Percentiles rank a stretch among this genome's conserved stretches.
Conservation (phyloP, 225 moss, liverwort and hornwort species). For the Polytrichum formosum region DNA sequence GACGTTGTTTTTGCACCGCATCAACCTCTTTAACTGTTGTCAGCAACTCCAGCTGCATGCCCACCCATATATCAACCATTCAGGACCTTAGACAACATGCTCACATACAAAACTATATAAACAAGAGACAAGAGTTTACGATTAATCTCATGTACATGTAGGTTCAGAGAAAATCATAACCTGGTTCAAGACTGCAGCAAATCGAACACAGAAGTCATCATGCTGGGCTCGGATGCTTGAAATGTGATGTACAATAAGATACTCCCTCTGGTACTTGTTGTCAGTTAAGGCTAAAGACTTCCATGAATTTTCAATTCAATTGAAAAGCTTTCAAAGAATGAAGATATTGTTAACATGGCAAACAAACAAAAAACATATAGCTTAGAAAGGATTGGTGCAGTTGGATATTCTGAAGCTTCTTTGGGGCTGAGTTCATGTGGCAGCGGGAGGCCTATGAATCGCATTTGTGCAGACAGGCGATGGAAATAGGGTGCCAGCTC, state of each 20-base stretch:
- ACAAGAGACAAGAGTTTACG: too few relatives aligned
- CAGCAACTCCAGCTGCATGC: slow-evolving; percentile 63
- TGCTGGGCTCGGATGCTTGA: slow-evolving; percentile 68
- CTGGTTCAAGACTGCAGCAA: slow-evolving; percentile 86
- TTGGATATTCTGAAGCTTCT: slow-evolving; percentile 92
- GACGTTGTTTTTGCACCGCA: slow-evolving; percentile 32
- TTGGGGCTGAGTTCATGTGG: slow-evolving; percentile 83
- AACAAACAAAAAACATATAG: background rate
- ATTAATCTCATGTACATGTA: too few relatives aligned
- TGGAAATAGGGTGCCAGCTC: slow-evolving; percentile 92
- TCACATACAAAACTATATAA: too few relatives aligned
- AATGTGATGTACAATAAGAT: slow-evolving; percentile 80
- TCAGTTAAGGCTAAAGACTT: slow-evolving; percentile 57
- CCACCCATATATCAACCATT: background rate
- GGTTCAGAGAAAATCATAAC: slow-evolving; percentile 16
- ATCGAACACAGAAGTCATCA: slow-evolving; percentile 88
- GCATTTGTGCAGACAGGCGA: slow-evolving; percentile 79
- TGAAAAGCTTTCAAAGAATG: slow-evolving; percentile 4
- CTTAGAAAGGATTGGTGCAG: slow-evolving; percentile 19
- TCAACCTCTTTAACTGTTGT: slow-evolving; percentile 53
- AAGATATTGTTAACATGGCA: slow-evolving; percentile 10
- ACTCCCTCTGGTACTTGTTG: slow-evolving; percentile 95
- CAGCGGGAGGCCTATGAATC: slow-evolving; percentile 82
- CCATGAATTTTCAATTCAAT: too few relatives aligned
- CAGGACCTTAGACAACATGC: too few relatives aligned